A percentile compares a stretch with the other conserved stretches of the same genome.
Conservation (phyloP, 192 early-diverging fungal genomes). For the Gonapodya sp. region DNA sequence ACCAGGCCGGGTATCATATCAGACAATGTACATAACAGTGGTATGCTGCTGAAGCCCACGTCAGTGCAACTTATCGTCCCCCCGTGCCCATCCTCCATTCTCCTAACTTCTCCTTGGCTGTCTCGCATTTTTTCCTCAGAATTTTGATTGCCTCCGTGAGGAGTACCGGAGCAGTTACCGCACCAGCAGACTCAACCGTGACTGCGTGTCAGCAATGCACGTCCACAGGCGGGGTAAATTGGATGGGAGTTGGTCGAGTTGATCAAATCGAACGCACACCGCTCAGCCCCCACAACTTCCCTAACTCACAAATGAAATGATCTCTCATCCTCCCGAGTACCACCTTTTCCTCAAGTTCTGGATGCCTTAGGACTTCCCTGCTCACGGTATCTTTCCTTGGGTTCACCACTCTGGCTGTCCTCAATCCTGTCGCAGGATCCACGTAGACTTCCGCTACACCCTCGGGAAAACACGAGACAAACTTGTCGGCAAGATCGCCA, state of each 20-base stretch:
- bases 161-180: not conserved
- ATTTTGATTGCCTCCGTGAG: not conserved
- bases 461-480: conserved; percentile 74
- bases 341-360: conserved; percentile 86
- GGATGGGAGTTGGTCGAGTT: too few species aligned
- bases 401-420: conserved; percentile 72
- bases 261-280: too few species aligned
- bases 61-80: not conserved
- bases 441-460: conserved; percentile 74
- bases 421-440: conserved; percentile 50
- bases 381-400: conserved; percentile 91
- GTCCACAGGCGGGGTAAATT: too few species aligned
- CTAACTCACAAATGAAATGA: conserved; percentile 91
- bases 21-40: too few species aligned
- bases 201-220: not conserved
- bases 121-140: not conserved
- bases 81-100: not conserved
- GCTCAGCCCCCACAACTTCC: too few species aligned
- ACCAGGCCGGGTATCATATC: too few species aligned
- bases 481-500: conserved; percentile 69
- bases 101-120: not conserved
- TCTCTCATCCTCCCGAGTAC: conserved; percentile 81
- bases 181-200: not conserved
- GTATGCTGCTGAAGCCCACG: too few species aligned
- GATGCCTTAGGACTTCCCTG: conserved; percentile 84